phyloP scores from a whole-genome alignment of 345 rosid genomes.

The Dipteronia sinensis region DNA sequence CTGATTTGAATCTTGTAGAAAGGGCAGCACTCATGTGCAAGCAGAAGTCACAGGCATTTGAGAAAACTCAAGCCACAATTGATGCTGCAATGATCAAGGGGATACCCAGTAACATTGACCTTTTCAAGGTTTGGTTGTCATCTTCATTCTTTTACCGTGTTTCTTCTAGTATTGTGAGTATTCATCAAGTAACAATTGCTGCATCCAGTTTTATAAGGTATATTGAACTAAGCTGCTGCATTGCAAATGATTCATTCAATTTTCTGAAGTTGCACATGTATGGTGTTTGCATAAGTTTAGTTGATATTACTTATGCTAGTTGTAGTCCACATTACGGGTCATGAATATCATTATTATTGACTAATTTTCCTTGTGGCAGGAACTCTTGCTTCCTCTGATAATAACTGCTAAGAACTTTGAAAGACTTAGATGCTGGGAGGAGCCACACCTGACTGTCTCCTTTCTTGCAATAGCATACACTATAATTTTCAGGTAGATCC shows the following conservation, averaged over 20 bases:
- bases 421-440: conserved; percentile 84
- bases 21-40: conserved; percentile 72
- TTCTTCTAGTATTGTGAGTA: conserved; percentile 6
- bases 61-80: conserved; percentile 93
- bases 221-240: neutral
- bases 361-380: conserved; percentile 46
- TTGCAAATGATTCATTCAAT: neutral
- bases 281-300: neutral
- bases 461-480: conserved; percentile 74
- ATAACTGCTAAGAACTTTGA: conserved; percentile 60
- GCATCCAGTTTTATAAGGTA: neutral
- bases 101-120: conserved; percentile 94
- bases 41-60: conserved; percentile 64
- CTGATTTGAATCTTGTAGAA: conserved; percentile 68
- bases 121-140: conserved; percentile 65
- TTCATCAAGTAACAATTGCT: neutral
- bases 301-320: neutral
- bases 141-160: conserved; percentile 1
- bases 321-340: neutral
- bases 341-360: conserved; percentile 6
- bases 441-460: conserved; percentile 77
- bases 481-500: conserved; percentile 72
- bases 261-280: conserved; percentile 1
- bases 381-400: conserved; percentile 79
- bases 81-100: conserved; percentile 93